Conservation (phyloP, 1,284 basidiomycete genomes). For the Naganishia sp. region DNA sequence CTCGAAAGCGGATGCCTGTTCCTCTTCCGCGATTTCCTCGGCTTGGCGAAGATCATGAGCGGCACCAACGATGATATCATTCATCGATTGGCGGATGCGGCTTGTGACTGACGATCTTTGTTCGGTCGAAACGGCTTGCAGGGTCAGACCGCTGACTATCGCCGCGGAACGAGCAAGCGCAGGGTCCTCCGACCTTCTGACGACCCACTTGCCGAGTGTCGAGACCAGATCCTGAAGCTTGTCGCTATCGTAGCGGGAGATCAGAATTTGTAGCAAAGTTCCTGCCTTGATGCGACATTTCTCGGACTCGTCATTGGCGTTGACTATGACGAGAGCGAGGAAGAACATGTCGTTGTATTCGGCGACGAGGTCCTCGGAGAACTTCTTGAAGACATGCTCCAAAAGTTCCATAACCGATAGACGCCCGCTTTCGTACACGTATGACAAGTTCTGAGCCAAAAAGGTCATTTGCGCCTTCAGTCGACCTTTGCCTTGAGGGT, state of each 20-base stretch:
- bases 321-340: conserved; percentile 84
- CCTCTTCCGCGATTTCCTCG: conserved; percentile 54
- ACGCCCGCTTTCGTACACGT: conserved; percentile 86
- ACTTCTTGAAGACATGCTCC: conserved; percentile 79
- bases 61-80: conserved; percentile 63
- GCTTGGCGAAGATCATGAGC: conserved; percentile 52
- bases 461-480: conserved; percentile 87
- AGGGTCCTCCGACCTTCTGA: conserved; percentile 37
- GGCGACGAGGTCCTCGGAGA: conserved; percentile 70
- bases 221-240: conserved; percentile 62
- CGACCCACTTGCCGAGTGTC: conserved; percentile 73
- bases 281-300: conserved; percentile 87
- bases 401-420: conserved; percentile 90
- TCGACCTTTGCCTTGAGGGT: conserved; percentile 92
- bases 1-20: conserved; percentile 43
- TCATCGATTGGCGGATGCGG: conserved; percentile 57
- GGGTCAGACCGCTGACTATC: conserved; percentile 60
- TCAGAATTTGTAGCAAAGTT: conserved; percentile 74
- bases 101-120: conserved; percentile 52
- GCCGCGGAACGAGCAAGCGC: conserved; percentile 59
- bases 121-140: conserved; percentile 56
- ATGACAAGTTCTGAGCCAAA: conserved; percentile 90
- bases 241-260: conserved; percentile 66
- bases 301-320: conserved; percentile 90
- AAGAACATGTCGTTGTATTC: conserved; percentile 90